Percentiles rank a stretch among this genome's conserved stretches.
These are phyloP conservation scores for Cladorrhinum sp. DNA, from an alignment of 2,329 filamentous ascomycete species.

Conservation along the genomic window DNA sequence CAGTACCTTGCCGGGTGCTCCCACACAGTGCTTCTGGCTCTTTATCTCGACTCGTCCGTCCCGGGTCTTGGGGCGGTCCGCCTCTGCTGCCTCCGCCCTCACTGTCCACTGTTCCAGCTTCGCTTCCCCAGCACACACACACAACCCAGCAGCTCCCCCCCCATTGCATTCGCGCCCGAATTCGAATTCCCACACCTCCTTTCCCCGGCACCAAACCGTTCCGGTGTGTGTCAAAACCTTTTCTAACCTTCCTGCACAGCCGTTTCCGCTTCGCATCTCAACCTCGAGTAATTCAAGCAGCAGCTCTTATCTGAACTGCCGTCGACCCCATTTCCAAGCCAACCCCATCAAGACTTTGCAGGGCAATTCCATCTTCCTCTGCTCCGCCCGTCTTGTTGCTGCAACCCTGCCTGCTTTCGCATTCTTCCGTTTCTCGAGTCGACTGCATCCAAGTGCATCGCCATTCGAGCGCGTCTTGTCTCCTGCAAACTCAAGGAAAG, in stretches of 20 bases:
- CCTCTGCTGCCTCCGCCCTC: slow-evolving; percentile 13
- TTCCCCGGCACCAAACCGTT: slow-evolving; percentile 39
- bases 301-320: slow-evolving; percentile 6
- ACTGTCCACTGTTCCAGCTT: slow-evolving; percentile 3
- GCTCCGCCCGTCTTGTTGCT: slow-evolving; percentile 16
- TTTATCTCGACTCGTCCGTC: slow-evolving; percentile 18
- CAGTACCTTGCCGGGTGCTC: slow-evolving; percentile 6
- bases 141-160: slow-evolving; percentile 16
- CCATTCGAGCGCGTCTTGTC: slow-evolving; percentile 8
- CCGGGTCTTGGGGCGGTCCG: slow-evolving; percentile 11
- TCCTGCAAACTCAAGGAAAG: slow-evolving; percentile 2
- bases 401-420: slow-evolving; percentile 18
- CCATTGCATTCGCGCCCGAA: slow-evolving; percentile 21
- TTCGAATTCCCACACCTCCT: slow-evolving; percentile 28
- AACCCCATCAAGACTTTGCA: slow-evolving; percentile 19
- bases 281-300: slow-evolving; percentile 10
- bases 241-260: slow-evolving; percentile 41
- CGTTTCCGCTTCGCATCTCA: slow-evolving; percentile 18
- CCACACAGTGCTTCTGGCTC: slow-evolving; percentile 23
- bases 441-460: slow-evolving; percentile 16
- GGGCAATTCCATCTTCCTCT: slow-evolving; percentile 17
- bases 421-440: slow-evolving; percentile 16
- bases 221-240: slow-evolving; percentile 37
- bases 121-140: slow-evolving; percentile 4
- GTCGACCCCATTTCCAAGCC: slow-evolving; percentile 2